A percentile compares a stretch with the other conserved stretches of the same genome.
Evolutionary conservation across 805 yeast species (phyloP).

Genomic region (Pichia phayaonensis): DNA sequence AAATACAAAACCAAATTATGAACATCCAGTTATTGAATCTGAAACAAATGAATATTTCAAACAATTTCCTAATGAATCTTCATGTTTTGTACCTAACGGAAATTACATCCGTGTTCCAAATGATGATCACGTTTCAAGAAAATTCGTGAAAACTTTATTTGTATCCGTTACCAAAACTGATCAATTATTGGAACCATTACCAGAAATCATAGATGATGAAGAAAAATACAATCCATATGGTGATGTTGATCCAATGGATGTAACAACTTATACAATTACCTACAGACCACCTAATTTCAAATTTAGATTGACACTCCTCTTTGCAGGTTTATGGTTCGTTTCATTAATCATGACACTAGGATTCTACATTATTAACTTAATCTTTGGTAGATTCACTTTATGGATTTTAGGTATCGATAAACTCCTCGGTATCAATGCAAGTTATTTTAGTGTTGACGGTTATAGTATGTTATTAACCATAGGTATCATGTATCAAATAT

Average conservation of each 20-base stretch:
- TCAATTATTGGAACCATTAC: conserved; percentile 39
- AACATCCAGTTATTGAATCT: conserved; percentile 43
- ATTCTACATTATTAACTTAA: conserved; percentile 15
- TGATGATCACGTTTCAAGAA: conserved; percentile 65
- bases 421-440: background rate
- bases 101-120: conserved; percentile 79
- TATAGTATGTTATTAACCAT: conserved; percentile 6
- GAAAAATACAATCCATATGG: conserved; percentile 27
- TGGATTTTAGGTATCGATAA: background rate
- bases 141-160: conserved; percentile 58
- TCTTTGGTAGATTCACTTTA: conserved; percentile 21
- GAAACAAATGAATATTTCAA: conserved; percentile 40
- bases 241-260: conserved; percentile 28
- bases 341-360: conserved; percentile 30
- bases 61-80: conserved; percentile 33
- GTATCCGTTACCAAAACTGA: conserved; percentile 80
- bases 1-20: conserved; percentile 34
- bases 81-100: conserved; percentile 77
- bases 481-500: background rate
- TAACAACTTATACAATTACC: conserved; percentile 56
- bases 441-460: conserved; percentile 6
- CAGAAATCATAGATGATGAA: conserved; percentile 26
- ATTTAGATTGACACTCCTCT: conserved; percentile 43
- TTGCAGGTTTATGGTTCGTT: conserved; percentile 38
- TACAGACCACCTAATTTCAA: conserved; percentile 81